Evolutionary conservation across 2,329 filamentous ascomycete species (phyloP).

Genomic region (Sarocladiaceae sp.): DNA sequence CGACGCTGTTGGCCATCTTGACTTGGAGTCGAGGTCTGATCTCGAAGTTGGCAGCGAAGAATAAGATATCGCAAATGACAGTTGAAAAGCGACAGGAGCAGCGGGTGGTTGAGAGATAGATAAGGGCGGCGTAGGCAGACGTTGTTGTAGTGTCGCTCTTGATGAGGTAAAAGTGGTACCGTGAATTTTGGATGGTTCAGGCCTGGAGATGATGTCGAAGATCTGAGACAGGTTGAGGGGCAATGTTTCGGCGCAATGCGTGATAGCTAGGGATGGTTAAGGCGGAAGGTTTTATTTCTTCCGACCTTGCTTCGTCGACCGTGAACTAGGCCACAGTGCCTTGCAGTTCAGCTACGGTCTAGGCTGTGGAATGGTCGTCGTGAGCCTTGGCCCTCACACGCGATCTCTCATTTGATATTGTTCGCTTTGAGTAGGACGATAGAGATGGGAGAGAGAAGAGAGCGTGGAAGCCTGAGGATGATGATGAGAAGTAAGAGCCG

Average conservation of each 20-base stretch:
- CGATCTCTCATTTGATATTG: neutral
- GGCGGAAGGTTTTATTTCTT: neutral
- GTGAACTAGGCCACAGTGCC: no score
- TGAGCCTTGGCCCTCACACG: neutral
- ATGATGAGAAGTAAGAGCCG: neutral
- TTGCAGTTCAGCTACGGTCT: no score
- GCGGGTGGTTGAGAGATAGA: neutral
- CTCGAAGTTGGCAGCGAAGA: slow-evolving; percentile 5
- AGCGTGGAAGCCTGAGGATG: slow-evolving; percentile 2
- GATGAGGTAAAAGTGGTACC: neutral
- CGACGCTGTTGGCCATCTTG: slow-evolving; percentile 42
- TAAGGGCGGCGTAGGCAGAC: neutral
- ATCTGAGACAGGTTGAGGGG: slow-evolving; percentile 2
- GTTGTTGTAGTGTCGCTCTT: neutral
- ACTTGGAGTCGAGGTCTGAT: no score
- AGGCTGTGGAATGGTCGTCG: no score
- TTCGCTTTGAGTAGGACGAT: neutral
- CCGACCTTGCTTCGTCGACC: no score
- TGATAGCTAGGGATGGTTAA: neutral
- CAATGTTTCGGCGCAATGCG: slow-evolving; percentile 4
- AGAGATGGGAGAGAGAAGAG: neutral
- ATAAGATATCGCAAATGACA: neutral
- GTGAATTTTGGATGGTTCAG: slow-evolving; percentile 8
- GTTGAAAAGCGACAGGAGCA: no score
- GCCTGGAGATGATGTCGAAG: slow-evolving; percentile 1